Evolutionary conservation across 2,329 filamentous ascomycete genomes (phyloP).

Genomic region (Fusarium ramigenum): DNA sequence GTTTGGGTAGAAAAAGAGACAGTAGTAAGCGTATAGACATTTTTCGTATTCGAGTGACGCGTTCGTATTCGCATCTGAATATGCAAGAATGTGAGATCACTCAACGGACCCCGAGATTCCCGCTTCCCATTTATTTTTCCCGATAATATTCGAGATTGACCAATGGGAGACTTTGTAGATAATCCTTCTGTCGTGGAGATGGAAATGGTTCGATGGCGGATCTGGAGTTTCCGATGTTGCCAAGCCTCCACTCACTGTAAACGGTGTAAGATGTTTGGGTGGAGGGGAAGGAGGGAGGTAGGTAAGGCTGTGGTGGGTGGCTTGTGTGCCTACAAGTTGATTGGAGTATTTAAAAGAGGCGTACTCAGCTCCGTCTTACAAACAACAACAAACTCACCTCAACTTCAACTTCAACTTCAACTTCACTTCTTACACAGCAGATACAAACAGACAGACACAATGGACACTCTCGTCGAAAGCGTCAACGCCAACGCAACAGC

Average conservation of each 20-base stretch:
- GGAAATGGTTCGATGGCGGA: constrained; percentile 33
- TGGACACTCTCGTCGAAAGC: constrained; percentile 19
- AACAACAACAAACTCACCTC: neutral
- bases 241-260: neutral
- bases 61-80: constrained; percentile 22
- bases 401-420: neutral
- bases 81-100: neutral
- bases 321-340: neutral
- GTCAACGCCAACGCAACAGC: constrained; percentile 14
- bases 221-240: constrained; percentile 29
- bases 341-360: neutral
- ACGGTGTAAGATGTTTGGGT: neutral
- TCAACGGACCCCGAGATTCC: constrained; percentile 15
- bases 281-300: neutral
- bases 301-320: neutral
- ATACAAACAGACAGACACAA: neutral
- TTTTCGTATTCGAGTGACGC: constrained; percentile 20
- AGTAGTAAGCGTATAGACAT: neutral
- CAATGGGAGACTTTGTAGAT: constrained; percentile 3
- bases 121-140: neutral
- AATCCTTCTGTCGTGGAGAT: neutral
- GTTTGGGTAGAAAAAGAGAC: constrained; percentile 9
- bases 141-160: neutral
- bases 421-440: neutral
- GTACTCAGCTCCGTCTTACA: neutral